A percentile compares a stretch with the other conserved stretches of the same genome.
Evolutionary conservation across 2,329 filamentous ascomycete species (phyloP).

Genomic region (Metarhizium album): DNA sequence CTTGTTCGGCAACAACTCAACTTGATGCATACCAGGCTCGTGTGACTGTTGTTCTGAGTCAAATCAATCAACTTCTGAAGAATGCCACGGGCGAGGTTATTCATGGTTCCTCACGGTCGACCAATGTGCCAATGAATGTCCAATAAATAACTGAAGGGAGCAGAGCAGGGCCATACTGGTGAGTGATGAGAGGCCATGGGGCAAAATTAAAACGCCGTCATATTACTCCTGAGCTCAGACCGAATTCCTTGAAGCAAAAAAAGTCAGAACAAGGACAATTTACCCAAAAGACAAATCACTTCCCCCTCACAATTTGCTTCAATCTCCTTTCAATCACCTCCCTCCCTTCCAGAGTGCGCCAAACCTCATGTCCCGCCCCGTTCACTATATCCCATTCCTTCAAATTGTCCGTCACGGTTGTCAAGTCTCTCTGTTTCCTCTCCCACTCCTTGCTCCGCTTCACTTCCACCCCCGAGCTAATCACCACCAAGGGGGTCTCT

Average conservation of each 20-base stretch:
- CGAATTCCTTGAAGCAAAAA: not conserved
- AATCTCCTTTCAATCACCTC: conserved; percentile 70
- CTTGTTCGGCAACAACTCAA: too few species aligned
- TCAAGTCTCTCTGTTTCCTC: conserved; percentile 74
- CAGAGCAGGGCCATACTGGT: too few species aligned
- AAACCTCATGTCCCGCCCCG: conserved; percentile 76
- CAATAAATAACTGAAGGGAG: too few species aligned
- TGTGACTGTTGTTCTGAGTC: too few species aligned
- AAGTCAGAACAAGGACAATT: not conserved
- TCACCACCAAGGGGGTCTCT: conserved; percentile 65
- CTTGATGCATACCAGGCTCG: too few species aligned
- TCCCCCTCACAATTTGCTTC: conserved; percentile 46
- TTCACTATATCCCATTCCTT: conserved; percentile 79
- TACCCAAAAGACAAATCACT: not conserved
- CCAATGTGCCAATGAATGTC: not conserved
- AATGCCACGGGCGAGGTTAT: too few species aligned
- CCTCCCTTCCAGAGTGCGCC: conserved; percentile 64
- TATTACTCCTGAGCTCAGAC: not conserved
- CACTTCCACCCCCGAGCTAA: conserved; percentile 70
- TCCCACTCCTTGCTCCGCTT: conserved; percentile 63
- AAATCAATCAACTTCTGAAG: too few species aligned
- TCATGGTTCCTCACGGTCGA: too few species aligned
- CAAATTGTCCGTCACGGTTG: conserved; percentile 67
- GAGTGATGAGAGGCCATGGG: too few species aligned
- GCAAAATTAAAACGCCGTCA: not conserved